Evolutionary conservation across 371 early-diverging fungal species (phyloP), one percentile per base, ranked within the genome.

Genomic region (Syncephalastrum sp.): DNA sequence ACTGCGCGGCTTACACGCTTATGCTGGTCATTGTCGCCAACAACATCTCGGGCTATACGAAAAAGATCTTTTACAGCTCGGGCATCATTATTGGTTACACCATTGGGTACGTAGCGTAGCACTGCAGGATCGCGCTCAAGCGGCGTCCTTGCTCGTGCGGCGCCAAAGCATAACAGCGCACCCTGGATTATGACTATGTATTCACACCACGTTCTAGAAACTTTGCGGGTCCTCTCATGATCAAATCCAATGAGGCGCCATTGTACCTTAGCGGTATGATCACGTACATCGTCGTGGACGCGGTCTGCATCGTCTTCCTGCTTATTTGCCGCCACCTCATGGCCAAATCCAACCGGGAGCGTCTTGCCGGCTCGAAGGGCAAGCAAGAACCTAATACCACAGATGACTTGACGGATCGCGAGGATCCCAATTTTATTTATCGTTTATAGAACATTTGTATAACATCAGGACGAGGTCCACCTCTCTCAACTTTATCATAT

Each of bases 31-130:
- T 57, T 21, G 55, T 67, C n/a, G 53, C 65, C 23, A 64, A 60
- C 41, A 70, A 70, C 19, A 63, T 64, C 14, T 61, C 60, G 3
- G 69, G 69, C 7, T 69, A 69, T 53, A 69, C 69, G 3, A 69
- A 69, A 42, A 69, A 69, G 42, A 53, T 63, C 27, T 65, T 69
- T 16, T 65, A 65, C 44, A 62, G 53, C 33, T 51, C 54, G 13
- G 25, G 41, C 13, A 58, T 66, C 13, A 60, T 66, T 29, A 53
- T 63, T 3, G 54, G 63, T 29, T 70, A 70, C 27, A 70, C 70
- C 16, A 52, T 53, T 19, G 63, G 63, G 25, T 58, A 63, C 47
- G 53, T 63, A 33, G 38, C 38, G 38, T 33, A 33, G 38, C 38
- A 33, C 38, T 33, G 38, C 38, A 33, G 38, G 38, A 33, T 33